Conservation (phyloP, 2,329 filamentous ascomycete species). For the Exophiala calicioides region DNA sequence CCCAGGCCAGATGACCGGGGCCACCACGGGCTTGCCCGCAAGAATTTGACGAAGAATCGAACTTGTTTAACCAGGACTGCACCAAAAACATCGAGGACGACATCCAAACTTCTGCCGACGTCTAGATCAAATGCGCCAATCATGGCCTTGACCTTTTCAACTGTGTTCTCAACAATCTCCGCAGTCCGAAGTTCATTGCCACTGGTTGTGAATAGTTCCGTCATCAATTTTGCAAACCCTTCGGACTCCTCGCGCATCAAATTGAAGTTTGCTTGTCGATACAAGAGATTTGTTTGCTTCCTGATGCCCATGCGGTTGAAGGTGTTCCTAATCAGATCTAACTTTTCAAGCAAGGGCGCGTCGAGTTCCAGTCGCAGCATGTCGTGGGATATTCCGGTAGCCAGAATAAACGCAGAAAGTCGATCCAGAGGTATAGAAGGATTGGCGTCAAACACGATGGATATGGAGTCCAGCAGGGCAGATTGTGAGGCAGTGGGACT, state of each 20-base stretch:
- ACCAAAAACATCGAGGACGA: slow-evolving; percentile 92
- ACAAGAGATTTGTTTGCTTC: slow-evolving; percentile 88
- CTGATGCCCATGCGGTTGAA: slow-evolving; percentile 82
- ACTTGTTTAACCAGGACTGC: slow-evolving; percentile 90
- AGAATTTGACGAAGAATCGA: slow-evolving; percentile 89
- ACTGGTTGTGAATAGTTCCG: slow-evolving; percentile 89
- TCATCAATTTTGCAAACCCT: slow-evolving; percentile 93
- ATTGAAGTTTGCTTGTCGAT: slow-evolving; percentile 96
- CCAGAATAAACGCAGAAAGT: slow-evolving; percentile 69
- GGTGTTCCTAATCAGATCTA: slow-evolving; percentile 80
- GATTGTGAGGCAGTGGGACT: slow-evolving; percentile 19
- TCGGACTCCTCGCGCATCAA: slow-evolving; percentile 92
- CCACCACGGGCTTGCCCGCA: slow-evolving; percentile 96
- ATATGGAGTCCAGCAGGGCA: slow-evolving; percentile 55
- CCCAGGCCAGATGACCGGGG: slow-evolving; percentile 57
- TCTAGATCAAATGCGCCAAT: slow-evolving; percentile 97
- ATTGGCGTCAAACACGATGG: slow-evolving; percentile 74
- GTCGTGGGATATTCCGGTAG: slow-evolving; percentile 69
- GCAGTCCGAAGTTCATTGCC: slow-evolving; percentile 71
- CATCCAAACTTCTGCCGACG: slow-evolving; percentile 89
- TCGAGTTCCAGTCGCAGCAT: slow-evolving; percentile 85
- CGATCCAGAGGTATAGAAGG: slow-evolving; percentile 49
- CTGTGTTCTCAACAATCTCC: slow-evolving; percentile 78
- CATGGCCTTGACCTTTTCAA: slow-evolving; percentile 87
- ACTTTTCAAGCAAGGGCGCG: slow-evolving; percentile 68